Evolutionary conservation across 495 filamentous ascomycete genomes (phyloP).

Genomic region (Clohesyomyces aquaticus): DNA sequence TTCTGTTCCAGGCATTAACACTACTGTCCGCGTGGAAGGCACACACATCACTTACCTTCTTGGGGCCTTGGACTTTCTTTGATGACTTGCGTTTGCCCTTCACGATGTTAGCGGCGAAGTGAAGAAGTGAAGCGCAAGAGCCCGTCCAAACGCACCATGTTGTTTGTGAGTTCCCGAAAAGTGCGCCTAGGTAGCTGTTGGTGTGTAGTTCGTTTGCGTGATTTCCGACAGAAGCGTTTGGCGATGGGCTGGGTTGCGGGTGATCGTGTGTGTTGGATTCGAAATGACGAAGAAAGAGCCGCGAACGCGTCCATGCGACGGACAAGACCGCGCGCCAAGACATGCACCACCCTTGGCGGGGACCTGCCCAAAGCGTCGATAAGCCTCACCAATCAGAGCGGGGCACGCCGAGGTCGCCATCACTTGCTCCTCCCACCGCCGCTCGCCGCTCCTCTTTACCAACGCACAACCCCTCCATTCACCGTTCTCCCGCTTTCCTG

Average conservation of each 20-base stretch:
- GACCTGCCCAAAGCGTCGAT: constrained; percentile 31
- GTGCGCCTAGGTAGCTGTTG: too few species aligned
- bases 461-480: background rate
- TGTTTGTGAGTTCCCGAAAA: too few species aligned
- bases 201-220: background rate
- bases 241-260: background rate
- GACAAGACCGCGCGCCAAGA: too few species aligned
- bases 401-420: constrained; percentile 14
- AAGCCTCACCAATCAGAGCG: constrained; percentile 24
- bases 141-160: constrained; percentile 6
- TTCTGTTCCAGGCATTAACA: constrained; percentile 55
- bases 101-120: constrained; percentile 1
- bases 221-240: background rate
- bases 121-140: background rate
- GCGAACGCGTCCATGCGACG: background rate
- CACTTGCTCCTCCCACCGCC: background rate
- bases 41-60: constrained; percentile 63
- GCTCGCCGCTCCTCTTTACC: background rate
- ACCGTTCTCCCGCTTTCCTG: background rate
- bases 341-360: constrained; percentile 18
- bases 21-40: background rate
- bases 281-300: background rate
- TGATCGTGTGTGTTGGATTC: background rate
- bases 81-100: constrained; percentile 89
- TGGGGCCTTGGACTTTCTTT: constrained; percentile 77